phyloP scores from a whole-genome alignment of 495 filamentous ascomycete species.

The Hyaloscypha bicolor region DNA sequence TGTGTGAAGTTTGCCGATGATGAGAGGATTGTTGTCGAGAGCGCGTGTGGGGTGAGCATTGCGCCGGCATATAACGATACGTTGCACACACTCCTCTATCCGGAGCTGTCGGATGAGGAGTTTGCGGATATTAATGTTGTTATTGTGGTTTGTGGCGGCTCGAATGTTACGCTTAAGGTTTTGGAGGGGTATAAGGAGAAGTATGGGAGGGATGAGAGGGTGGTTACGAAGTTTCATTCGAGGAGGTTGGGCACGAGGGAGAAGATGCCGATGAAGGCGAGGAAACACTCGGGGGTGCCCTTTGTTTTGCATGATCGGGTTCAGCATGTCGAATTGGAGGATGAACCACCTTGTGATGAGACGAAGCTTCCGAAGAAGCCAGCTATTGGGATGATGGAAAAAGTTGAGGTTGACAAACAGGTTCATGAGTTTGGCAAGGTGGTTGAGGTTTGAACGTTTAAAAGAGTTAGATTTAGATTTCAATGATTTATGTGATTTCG shows the following conservation, averaged over 20 bases:
- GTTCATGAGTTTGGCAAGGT: neutral
- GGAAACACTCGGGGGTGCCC: neutral
- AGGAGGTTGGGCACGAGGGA: neutral
- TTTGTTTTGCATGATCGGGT: slow-evolving; percentile 8
- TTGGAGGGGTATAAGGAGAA: slow-evolving; percentile 62
- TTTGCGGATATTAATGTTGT: slow-evolving; percentile 71
- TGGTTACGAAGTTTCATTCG: neutral
- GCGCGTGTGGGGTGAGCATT: slow-evolving; percentile 78
- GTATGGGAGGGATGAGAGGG: slow-evolving; percentile 39
- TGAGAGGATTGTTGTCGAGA: slow-evolving; percentile 77
- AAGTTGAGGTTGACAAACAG: slow-evolving; percentile 2
- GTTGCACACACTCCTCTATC: slow-evolving; percentile 62
- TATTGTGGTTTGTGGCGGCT: slow-evolving; percentile 85
- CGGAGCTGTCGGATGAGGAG: slow-evolving; percentile 52
- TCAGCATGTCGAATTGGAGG: slow-evolving; percentile 2
- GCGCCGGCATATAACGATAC: slow-evolving; percentile 67
- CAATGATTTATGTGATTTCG: neutral
- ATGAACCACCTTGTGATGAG: neutral
- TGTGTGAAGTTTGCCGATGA: slow-evolving; percentile 79
- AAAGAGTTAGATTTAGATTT: neutral
- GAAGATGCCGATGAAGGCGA: neutral
- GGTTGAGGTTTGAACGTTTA: neutral
- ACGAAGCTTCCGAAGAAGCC: neutral
- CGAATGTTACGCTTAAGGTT: slow-evolving; percentile 69
- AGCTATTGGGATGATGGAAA: neutral